Evolutionary conservation across 495 filamentous ascomycete species (phyloP).

Genomic region (Friedmanniomyces simplex): DNA sequence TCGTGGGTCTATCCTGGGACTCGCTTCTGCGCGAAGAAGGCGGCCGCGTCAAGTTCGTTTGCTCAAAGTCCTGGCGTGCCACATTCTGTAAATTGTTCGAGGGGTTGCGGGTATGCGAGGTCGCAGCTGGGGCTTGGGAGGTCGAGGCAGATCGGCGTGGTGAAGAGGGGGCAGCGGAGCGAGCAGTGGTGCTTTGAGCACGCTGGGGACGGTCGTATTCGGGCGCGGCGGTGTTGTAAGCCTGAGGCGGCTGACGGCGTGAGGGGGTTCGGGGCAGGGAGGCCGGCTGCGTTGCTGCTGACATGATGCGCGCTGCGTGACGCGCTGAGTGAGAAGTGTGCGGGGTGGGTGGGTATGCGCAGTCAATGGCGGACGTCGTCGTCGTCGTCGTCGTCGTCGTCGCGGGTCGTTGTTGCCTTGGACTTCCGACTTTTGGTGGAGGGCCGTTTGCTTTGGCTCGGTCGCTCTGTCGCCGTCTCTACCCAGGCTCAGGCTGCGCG

Average conservation of each 20-base stretch:
- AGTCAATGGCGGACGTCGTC: background rate
- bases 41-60: constrained; percentile 40
- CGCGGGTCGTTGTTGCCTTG: too few species aligned
- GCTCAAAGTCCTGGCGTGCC: constrained; percentile 49
- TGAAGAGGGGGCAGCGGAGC: constrained; percentile 27
- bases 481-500: too few species aligned
- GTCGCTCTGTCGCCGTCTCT: too few species aligned
- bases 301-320: constrained; percentile 19
- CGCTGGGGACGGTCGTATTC: constrained; percentile 42
- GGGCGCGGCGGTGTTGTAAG: constrained; percentile 1
- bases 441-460: too few species aligned
- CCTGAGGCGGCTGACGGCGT: constrained; percentile 36
- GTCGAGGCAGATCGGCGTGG: background rate
- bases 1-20: constrained; percentile 39
- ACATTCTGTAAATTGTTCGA: constrained; percentile 43
- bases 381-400: too few species aligned
- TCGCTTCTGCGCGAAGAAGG: constrained; percentile 42
- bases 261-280: constrained; percentile 44
- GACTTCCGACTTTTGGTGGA: too few species aligned
- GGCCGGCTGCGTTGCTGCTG: constrained; percentile 37
- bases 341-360: background rate
- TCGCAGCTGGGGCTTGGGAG: background rate
- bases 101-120: constrained; percentile 38
- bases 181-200: constrained; percentile 43
- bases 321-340: too few species aligned